Percentiles rank a stretch among this genome's conserved stretches.
Conservation (phyloP, 306 rosid genomes). For the Dryas alaskensis region DNA sequence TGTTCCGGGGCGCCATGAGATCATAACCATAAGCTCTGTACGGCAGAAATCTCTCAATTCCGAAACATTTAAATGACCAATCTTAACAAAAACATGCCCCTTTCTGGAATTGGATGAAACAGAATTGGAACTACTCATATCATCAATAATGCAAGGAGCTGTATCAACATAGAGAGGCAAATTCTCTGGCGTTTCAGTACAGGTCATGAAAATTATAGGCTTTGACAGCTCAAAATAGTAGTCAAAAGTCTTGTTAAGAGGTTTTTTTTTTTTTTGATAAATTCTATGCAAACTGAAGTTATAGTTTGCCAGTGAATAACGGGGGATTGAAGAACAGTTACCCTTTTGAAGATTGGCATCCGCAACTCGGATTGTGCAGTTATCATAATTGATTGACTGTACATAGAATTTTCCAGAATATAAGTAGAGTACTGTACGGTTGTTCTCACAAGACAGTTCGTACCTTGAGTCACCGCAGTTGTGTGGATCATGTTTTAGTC, state of each 20-base stretch:
- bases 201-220: slow-evolving; percentile 1
- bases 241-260: no score
- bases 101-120: no score
- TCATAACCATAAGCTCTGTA: no score
- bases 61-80: no score
- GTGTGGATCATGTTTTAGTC: not conserved
- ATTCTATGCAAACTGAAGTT: not conserved
- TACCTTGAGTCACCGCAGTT: not conserved
- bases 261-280: no score
- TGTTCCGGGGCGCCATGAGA: no score
- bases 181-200: not conserved
- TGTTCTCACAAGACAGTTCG: slow-evolving; percentile 9
- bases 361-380: slow-evolving; percentile 29
- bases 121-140: not conserved
- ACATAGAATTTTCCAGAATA: not conserved
- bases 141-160: not conserved
- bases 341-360: not conserved
- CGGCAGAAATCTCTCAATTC: no score
- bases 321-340: slow-evolving; percentile 4
- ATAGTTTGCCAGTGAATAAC: not conserved
- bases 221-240: not conserved
- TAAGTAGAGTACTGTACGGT: not conserved
- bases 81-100: not conserved
- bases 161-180: not conserved
- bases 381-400: slow-evolving; percentile 5